These are phyloP conservation scores for Atractiella rhizophila DNA, from an alignment of 768 basidiomycete species.

Conservation along the genomic window DNA sequence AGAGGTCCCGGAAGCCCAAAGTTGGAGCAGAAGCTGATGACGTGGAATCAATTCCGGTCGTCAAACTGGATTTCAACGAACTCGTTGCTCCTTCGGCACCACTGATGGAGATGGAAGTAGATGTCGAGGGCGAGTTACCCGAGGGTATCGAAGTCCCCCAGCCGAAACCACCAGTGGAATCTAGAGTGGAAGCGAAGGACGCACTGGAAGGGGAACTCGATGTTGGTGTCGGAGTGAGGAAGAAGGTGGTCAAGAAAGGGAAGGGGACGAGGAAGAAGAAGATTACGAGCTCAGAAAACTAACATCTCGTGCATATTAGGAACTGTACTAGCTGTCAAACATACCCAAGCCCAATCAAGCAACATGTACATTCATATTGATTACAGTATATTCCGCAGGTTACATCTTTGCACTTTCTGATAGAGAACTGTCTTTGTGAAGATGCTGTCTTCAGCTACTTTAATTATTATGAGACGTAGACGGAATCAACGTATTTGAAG, in stretches of 20 bases:
- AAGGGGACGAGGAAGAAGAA: not conserved
- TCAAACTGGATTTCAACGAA: constrained; percentile 35
- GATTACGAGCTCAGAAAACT: too few relatives aligned
- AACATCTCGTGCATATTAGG: too few relatives aligned
- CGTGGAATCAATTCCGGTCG: constrained; percentile 76
- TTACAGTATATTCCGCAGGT: not conserved
- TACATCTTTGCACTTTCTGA: not conserved
- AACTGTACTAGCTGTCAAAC: not conserved
- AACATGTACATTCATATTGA: not conserved
- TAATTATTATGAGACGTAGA: too few relatives aligned
- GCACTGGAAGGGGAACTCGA: constrained; percentile 19
- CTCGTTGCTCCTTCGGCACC: constrained; percentile 5
- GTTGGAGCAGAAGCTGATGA: constrained; percentile 33
- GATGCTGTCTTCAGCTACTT: too few relatives aligned
- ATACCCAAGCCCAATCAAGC: not conserved
- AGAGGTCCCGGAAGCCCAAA: too few relatives aligned
- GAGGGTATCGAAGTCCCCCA: constrained; percentile 22
- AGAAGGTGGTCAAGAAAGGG: not conserved
- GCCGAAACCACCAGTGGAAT: too few relatives aligned
- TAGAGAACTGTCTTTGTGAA: too few relatives aligned
- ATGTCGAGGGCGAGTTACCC: constrained; percentile 69
- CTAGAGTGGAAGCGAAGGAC: too few relatives aligned
- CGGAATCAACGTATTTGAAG: constrained; percentile 3
- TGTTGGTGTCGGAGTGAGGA: not conserved
- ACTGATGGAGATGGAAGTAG: constrained; percentile 31